A percentile compares a stretch with the other conserved stretches of the same genome.
Conservation (phyloP, 2,329 filamentous ascomycete species). For the Parastagonospora avenae region DNA sequence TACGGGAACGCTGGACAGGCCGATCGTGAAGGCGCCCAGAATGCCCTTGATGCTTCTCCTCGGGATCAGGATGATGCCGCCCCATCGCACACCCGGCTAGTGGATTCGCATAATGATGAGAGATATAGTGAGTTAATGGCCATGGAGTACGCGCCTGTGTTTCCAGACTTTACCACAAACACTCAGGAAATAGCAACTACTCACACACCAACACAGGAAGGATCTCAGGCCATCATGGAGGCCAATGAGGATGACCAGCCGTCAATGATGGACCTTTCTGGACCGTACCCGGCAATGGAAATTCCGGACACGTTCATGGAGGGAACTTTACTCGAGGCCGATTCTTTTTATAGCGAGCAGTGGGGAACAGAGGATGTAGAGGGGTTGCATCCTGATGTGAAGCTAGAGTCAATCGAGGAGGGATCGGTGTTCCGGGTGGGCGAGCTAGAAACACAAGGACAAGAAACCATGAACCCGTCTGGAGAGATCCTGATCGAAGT, state of each 20-base stretch:
- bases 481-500: conserved; percentile 20
- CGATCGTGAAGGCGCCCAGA: too few relatives aligned
- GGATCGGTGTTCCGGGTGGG: conserved; percentile 9
- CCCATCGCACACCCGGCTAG: background rate
- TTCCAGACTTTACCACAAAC: background rate
- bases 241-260: background rate
- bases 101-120: conserved; percentile 2
- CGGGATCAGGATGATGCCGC: background rate
- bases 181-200: conserved; percentile 2
- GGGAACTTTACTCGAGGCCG: conserved; percentile 11
- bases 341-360: conserved; percentile 1
- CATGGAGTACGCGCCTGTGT: conserved; percentile 10
- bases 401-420: conserved; percentile 41
- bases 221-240: background rate
- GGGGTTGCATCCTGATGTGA: conserved; percentile 24
- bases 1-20: background rate
- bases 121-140: conserved; percentile 14
- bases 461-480: conserved; percentile 2
- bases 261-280: background rate
- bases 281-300: background rate
- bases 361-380: conserved; percentile 2
- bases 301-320: background rate
- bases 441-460: conserved; percentile 9
- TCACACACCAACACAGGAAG: conserved; percentile 10
- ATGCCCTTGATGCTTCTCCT: too few relatives aligned